Conservation (phyloP, 2,329 filamentous ascomycete species). For the Exophiala sp. region DNA sequence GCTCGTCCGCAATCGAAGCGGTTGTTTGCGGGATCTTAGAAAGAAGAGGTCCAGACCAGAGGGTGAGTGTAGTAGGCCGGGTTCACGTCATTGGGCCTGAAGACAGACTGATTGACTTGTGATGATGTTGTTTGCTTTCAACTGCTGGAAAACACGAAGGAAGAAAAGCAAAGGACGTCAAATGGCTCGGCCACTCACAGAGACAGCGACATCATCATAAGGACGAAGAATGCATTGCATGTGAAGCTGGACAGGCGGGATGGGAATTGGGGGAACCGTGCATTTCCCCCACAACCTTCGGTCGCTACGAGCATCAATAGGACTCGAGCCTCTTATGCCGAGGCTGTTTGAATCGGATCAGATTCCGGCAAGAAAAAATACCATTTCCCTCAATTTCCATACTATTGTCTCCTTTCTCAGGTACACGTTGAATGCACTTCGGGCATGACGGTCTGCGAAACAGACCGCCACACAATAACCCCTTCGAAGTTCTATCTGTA, state of each 20-base stretch:
- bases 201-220: background rate
- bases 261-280: too few species aligned
- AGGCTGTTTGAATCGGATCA: too few species aligned
- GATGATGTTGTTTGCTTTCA: background rate
- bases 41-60: background rate
- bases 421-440: too few species aligned
- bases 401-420: too few species aligned
- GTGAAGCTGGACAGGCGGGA: too few species aligned
- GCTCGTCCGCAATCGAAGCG: background rate
- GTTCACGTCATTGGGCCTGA: background rate
- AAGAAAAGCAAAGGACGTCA: background rate
- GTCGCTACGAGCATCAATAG: background rate
- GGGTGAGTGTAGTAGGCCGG: background rate
- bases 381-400: too few species aligned
- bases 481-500: too few species aligned
- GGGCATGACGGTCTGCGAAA: too few species aligned
- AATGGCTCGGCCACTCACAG: background rate
- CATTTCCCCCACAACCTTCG: background rate
- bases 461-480: too few species aligned
- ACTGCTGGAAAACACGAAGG: background rate
- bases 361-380: too few species aligned
- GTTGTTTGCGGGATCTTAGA: background rate
- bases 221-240: background rate
- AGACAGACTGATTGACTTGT: background rate
- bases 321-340: background rate